Percentiles rank a stretch among this genome's conserved stretches.
Evolutionary conservation across 371 early-diverging fungal genomes (phyloP).

Genomic region (Apophysomyces variabilis): DNA sequence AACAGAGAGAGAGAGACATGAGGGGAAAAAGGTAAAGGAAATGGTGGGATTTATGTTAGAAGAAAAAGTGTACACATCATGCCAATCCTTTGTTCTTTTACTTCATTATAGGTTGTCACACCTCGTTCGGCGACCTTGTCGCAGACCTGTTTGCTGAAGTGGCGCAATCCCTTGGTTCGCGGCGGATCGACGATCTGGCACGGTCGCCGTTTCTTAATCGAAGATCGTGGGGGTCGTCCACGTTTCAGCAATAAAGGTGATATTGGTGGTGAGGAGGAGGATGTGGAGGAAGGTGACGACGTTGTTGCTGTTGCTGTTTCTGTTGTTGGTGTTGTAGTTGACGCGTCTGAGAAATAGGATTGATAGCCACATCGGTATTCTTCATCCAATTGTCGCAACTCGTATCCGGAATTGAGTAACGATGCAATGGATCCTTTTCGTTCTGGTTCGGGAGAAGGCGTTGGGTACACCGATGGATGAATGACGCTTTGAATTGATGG

Average conservation of each 20-base stretch:
- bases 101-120: slow-evolving; percentile 66
- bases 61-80: background rate
- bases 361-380: slow-evolving; percentile 18
- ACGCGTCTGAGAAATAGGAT: slow-evolving; percentile 13
- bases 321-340: slow-evolving; percentile 2
- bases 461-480: background rate
- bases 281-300: too few relatives aligned
- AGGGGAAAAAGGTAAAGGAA: background rate
- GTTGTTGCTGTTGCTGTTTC: too few relatives aligned
- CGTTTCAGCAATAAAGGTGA: slow-evolving; percentile 8
- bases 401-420: slow-evolving; percentile 42
- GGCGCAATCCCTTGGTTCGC: slow-evolving; percentile 48
- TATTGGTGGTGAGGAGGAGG: too few relatives aligned
- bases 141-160: slow-evolving; percentile 62
- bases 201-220: slow-evolving; percentile 13
- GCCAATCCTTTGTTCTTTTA: slow-evolving; percentile 18
- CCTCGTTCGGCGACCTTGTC: slow-evolving; percentile 62
- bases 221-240: slow-evolving; percentile 7
- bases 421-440: slow-evolving; percentile 49
- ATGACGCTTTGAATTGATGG: slow-evolving; percentile 4
- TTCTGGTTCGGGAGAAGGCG: slow-evolving; percentile 6
- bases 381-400: slow-evolving; percentile 28
- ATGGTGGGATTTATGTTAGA: background rate
- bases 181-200: slow-evolving; percentile 5
- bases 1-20: background rate